phyloP scores from a whole-genome alignment of 768 basidiomycete species.

The button mushroom (Agaricus bisporus) region DNA sequence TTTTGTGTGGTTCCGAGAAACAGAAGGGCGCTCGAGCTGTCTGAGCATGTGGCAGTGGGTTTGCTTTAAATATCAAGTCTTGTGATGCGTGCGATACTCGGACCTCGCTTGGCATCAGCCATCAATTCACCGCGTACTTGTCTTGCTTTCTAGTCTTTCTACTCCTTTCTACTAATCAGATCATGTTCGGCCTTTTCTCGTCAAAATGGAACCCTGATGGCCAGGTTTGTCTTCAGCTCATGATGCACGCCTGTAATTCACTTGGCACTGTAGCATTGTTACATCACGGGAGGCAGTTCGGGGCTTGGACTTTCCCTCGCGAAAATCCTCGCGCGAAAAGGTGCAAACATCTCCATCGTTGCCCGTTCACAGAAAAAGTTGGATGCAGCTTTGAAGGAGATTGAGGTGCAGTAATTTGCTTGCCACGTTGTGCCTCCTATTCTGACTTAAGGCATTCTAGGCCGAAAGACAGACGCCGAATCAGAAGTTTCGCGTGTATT shows the following conservation, averaged over 20 bases:
- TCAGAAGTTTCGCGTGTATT: conserved; percentile 62
- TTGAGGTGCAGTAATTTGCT: conserved; percentile 51
- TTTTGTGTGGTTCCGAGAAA: no score
- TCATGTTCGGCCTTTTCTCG: conserved; percentile 25
- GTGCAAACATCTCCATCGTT: conserved; percentile 83
- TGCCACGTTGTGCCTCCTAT: background rate
- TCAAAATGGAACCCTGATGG: conserved; percentile 46
- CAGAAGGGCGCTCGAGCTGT: no score
- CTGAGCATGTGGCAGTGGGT: no score
- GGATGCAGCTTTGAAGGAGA: conserved; percentile 46
- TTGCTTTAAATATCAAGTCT: no score
- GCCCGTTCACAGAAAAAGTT: conserved; percentile 67
- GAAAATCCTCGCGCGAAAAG: conserved; percentile 52
- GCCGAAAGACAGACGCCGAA: conserved; percentile 41
- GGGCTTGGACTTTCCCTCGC: conserved; percentile 79
- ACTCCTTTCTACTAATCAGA: background rate
- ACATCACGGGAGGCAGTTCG: conserved; percentile 78
- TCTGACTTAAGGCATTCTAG: conserved; percentile 25
- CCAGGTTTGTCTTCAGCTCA: conserved; percentile 24
- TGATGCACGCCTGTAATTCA: background rate
- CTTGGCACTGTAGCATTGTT: conserved; percentile 55
- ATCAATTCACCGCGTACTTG: background rate
- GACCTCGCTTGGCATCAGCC: no score
- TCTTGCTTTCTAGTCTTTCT: no score
- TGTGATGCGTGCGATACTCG: no score